Evolutionary conservation across 23 red algal genomes (phyloP), one percentile per base, ranked within the genome.

Genomic region (Gracilaria vermiculophylla): DNA sequence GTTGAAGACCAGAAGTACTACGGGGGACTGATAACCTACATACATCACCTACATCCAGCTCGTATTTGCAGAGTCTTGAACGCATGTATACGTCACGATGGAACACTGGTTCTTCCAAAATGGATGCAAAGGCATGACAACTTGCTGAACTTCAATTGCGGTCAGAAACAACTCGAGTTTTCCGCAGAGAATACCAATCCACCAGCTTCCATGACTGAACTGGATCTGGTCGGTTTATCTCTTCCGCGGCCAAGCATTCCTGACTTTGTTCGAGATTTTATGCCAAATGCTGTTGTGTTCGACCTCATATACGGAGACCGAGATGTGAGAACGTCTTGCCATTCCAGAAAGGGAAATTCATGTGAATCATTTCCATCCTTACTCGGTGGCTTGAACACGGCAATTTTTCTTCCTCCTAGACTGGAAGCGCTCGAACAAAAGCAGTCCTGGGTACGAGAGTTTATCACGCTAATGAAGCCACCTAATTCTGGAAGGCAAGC

Each of bases 121-220:
- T 93, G 90, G 90, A 93, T 93, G 90, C 76, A 85, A 65, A 80
- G 90, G 37, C 65, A 93, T 53, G 90, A 93, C 29, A 78, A 76
- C 27, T 60, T 73, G 17, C 48, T 93, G 12, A 66, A 27, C 32
- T 85, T 79, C 43, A 69, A 93, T 40, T 93, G 90, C 16, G 90
- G 90, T 67, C 78, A 85, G n/a, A 57, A 53, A n/a, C 78, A 84
- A 24, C 53, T 93, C 3, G 66, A 76, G 53, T 93, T 93, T 67
- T 77, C 90, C 32, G 53, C 84, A 11, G 52, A 56, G 13, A 78
- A 93, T 42, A 70, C 23, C 20, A 39, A 15, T 19, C 90, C 90
- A 71, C 90, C 90, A 40, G 24, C 44, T 5, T 80, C 87, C 0
- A 16, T 91, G 47, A 57, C 80, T 8, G 44, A 53, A 23, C n/a